Evolutionary conservation across 495 filamentous ascomycete genomes (phyloP), one percentile per base, ranked within the genome.

Genomic region (Tricharina praecox): DNA sequence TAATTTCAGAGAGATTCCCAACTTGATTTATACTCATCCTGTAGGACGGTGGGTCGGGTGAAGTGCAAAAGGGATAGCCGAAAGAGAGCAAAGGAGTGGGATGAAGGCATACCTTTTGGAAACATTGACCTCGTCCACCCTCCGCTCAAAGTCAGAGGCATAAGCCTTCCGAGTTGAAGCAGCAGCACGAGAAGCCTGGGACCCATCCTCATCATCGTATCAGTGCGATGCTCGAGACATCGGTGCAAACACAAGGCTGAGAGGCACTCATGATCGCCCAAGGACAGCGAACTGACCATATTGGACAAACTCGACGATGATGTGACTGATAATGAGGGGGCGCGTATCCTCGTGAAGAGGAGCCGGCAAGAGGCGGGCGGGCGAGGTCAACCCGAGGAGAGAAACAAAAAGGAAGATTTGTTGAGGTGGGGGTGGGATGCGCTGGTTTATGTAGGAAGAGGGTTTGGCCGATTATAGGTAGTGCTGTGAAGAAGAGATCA

Each of bases 1-100:
- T 63, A 68, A 63, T 70, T 81, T 97, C 81, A 76, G 90, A 99
- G 90, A 99, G 90, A 99, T 99, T 99, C 92, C 90, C 90, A 96
- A 88, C 88, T 88, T 88, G 78, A 78, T 69, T 70, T 69, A 68
- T 63, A 62, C 72, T 73, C 90, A 95, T 95, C 85, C 90, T 49
- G 41, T 63, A 52, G 64, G 52, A 44, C 48, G 55, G 51, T 61
- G 55, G 48, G 53, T 33, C 15, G 23, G 21, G 19, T 42, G 38
- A n/a, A n/a, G n/a, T n/a, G n/a, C n/a, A n/a, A n/a, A n/a, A 23
- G 19, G 42, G 42, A 25, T 13, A n/a, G 19, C 44, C 37, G 36
- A 48, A 36, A 42, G 34, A 36, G 48, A 44, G 41, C 25, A 21
- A 35, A 25, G 35, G 23, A 36, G 48, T 45, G 41, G 50, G 33